These are phyloP conservation scores for Moniliella sp. DNA, from an alignment of 1,284 basidiomycete genomes.

Conservation along the genomic window DNA sequence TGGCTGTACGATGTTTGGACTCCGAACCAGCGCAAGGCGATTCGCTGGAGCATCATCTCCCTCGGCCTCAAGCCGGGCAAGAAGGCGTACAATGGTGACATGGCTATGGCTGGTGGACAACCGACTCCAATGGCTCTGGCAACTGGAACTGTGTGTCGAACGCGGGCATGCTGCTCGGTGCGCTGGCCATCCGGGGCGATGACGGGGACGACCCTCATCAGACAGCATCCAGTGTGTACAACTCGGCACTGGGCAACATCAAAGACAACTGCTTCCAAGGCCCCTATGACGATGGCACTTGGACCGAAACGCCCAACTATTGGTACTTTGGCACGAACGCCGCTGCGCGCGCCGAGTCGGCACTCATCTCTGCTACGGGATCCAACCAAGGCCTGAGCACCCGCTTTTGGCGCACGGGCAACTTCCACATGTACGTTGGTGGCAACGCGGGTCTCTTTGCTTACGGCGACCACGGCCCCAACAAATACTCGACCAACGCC, in stretches of 20 bases:
- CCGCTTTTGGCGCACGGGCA: constrained; percentile 52
- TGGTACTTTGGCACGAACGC: constrained; percentile 51
- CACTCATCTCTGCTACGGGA: constrained; percentile 69
- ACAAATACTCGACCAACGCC: constrained; percentile 53
- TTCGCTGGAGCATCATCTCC: constrained; percentile 53
- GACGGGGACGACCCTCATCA: constrained; percentile 33
- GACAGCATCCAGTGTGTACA: too few species aligned
- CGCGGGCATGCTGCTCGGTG: constrained; percentile 62
- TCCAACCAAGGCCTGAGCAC: constrained; percentile 51
- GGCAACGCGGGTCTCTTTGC: constrained; percentile 72
- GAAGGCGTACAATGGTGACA: constrained; percentile 25
- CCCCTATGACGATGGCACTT: constrained; percentile 54
- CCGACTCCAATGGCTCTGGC: constrained; percentile 38
- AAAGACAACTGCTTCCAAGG: constrained; percentile 52
- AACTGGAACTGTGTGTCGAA: constrained; percentile 99
- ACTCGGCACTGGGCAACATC: constrained; percentile 61
- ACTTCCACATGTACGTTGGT: constrained; percentile 71
- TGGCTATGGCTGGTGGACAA: constrained; percentile 37
- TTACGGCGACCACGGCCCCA: constrained; percentile 80
- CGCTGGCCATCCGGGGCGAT: constrained; percentile 56
- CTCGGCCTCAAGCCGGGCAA: constrained; percentile 46
- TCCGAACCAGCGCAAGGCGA: constrained; percentile 47
- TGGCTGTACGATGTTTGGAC: constrained; percentile 73
- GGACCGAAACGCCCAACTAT: constrained; percentile 72
- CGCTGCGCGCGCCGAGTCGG: constrained; percentile 69